These are phyloP conservation scores for Colletotrichum australisinense DNA, from an alignment of 2,329 filamentous ascomycete species.

Conservation along the genomic window DNA sequence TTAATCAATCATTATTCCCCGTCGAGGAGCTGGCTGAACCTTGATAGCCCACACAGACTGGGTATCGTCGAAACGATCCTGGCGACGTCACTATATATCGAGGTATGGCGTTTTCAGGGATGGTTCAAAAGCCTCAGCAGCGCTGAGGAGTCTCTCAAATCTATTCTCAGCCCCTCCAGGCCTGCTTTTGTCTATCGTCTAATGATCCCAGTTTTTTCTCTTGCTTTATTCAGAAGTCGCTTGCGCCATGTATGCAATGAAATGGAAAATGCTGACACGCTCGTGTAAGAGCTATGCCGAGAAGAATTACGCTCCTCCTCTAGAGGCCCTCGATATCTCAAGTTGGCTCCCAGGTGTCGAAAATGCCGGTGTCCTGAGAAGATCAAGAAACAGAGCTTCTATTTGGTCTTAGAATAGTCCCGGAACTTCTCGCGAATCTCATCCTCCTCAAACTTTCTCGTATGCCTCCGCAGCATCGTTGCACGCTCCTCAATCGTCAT, in stretches of 20 bases:
- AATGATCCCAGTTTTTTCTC: background rate
- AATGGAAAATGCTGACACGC: background rate
- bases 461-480: slow-evolving; percentile 72
- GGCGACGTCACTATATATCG: background rate
- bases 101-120: background rate
- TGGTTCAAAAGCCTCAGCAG: background rate
- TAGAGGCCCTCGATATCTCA: no score
- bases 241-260: slow-evolving; percentile 6
- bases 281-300: no score
- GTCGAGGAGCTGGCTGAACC: background rate
- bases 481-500: slow-evolving; percentile 74
- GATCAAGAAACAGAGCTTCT: background rate
- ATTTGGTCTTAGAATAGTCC: slow-evolving; percentile 4
- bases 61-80: background rate
- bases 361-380: background rate
- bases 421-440: slow-evolving; percentile 71
- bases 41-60: background rate
- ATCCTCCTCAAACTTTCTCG: slow-evolving; percentile 72
- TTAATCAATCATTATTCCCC: background rate
- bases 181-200: background rate
- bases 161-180: background rate
- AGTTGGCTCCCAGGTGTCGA: no score
- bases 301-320: background rate
- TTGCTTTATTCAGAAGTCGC: background rate
- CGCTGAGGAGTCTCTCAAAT: background rate